Base-by-base conservation (phyloP, 805 yeast species). In the Monosporozyma unispora region DNA sequence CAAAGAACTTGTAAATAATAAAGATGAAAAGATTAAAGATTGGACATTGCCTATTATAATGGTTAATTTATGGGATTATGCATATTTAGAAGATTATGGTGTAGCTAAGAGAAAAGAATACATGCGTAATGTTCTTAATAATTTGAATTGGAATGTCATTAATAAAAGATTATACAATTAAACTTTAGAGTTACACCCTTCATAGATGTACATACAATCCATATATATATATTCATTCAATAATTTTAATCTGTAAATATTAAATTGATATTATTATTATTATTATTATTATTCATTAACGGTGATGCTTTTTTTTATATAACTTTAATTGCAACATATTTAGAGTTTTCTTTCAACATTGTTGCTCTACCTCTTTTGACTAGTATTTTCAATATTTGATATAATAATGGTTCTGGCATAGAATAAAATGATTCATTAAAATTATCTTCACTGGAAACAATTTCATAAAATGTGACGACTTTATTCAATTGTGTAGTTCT, bases 71-170 rank as follows among this genome's bases (percentile, higher is more conserved):
- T 90, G 97, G 96, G 95, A 91, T 65, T 79, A 81, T 55, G 87
- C 96, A n/a, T 93, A 83, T 66, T 59, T 88, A 43, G 70, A 77
- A 25, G 98, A 93, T 67, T 91, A 83, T 68, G 96, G 97, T 44
- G 75, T 87, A 47, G 62, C 58, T 21, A 95, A 93, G 22, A 84
- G 83, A 70, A 72, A 77, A 42, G 72, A 76, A 48, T 93, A 85
- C 67, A 75, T 93, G 56, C 78, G 78, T 52, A 82, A 82, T 54
- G 81, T 82, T 61, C 82, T 95, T 81, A 77, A 81, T 47, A 75
- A 87, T 55, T 76, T 90, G 52, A 82, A 91, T 69, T 93, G 99
- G 99, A 75, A 79, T 46, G 81, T 82, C 39, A 75, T 84, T 28
- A 80, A 79, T 54, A 61, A 60, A 41, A 69, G 78, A 59, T 59